Conservation (phyloP, 1,284 basidiomycete species). For the Pyrrhoderma noxium region DNA sequence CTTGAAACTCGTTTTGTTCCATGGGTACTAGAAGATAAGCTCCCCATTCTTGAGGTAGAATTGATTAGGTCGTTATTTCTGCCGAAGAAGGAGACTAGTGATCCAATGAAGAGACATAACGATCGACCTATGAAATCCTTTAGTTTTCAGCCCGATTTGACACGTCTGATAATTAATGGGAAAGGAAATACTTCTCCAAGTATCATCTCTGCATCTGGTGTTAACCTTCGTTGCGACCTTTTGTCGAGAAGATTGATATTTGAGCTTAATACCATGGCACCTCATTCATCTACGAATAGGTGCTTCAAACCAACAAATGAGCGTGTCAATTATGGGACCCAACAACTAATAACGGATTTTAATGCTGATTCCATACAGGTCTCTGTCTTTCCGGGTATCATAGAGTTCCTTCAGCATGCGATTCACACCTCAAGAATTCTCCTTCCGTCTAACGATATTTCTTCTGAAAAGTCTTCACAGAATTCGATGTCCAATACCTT, state of each 20-base stretch:
- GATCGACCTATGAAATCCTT: conserved; percentile 1
- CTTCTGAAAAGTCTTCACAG: not conserved
- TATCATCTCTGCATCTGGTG: conserved; percentile 4
- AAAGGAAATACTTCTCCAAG: conserved; percentile 6
- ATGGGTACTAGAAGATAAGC: conserved; percentile 12
- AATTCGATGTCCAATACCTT: not conserved
- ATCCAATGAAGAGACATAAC: conserved; percentile 2
- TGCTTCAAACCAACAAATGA: conserved; percentile 3
- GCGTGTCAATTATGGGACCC: conserved; percentile 8
- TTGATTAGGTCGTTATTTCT: conserved; percentile 6
- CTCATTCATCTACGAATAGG: conserved; percentile 13
- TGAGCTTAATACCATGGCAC: conserved; percentile 6
- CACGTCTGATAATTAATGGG: conserved; percentile 1
- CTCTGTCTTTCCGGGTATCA: conserved; percentile 50
- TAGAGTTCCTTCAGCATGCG: conserved; percentile 52
- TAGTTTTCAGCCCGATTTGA: conserved; percentile 1
- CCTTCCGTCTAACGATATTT: conserved; percentile 1
- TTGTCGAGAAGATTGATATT: conserved; percentile 14
- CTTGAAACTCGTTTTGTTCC: conserved; percentile 7
- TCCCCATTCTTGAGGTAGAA: conserved; percentile 7
- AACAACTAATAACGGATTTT: conserved; percentile 1
- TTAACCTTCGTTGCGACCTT: conserved; percentile 5
- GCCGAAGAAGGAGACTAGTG: not conserved
- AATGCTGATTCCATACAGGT: conserved; percentile 29
- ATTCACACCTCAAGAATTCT: conserved; percentile 40